A percentile compares a stretch with the other conserved stretches of the same genome.
Evolutionary conservation across 2,329 filamentous ascomycete species (phyloP).

Genomic region (Sporothrix pseudoabietina): DNA sequence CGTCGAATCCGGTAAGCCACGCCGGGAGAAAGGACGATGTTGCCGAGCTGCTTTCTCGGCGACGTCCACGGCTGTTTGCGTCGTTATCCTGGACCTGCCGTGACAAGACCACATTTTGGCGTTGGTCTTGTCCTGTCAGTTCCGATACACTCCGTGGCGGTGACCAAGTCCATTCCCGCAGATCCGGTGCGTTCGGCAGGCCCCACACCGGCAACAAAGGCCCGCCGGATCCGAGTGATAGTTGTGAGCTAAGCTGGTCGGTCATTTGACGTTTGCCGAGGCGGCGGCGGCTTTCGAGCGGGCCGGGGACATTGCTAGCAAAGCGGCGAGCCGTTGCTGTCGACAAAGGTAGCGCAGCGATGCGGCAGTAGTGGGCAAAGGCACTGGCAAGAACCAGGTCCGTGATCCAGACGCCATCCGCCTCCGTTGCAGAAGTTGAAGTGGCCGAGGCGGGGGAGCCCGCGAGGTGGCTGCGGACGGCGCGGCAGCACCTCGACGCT

Average conservation of each 20-base stretch:
- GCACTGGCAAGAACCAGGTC: constrained; percentile 57
- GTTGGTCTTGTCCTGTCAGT: not conserved
- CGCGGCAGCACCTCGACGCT: not conserved
- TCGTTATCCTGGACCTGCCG: not conserved
- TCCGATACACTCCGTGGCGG: constrained; percentile 45
- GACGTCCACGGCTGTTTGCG: not conserved
- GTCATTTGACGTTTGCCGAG: constrained; percentile 58
- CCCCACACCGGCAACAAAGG: constrained; percentile 48
- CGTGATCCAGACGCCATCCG: constrained; percentile 59
- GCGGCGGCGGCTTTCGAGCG: constrained; percentile 58
- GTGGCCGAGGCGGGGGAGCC: constrained; percentile 46
- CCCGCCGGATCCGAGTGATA: constrained; percentile 30
- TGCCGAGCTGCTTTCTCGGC: not conserved
- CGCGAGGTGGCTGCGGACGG: constrained; percentile 44
- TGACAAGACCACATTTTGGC: not conserved
- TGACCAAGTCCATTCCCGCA: constrained; percentile 56
- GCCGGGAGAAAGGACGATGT: constrained; percentile 11
- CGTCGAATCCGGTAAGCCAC: constrained; percentile 30
- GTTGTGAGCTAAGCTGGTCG: constrained; percentile 49
- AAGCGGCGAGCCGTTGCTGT: constrained; percentile 36
- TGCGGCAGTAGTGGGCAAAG: constrained; percentile 50
- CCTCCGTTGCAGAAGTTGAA: constrained; percentile 14
- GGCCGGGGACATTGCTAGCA: constrained; percentile 52
- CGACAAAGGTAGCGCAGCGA: not conserved
- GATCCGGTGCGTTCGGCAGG: constrained; percentile 48